Evolutionary conservation across 1,284 basidiomycete species (phyloP).

Genomic region (Ceratobasidium sp.): DNA sequence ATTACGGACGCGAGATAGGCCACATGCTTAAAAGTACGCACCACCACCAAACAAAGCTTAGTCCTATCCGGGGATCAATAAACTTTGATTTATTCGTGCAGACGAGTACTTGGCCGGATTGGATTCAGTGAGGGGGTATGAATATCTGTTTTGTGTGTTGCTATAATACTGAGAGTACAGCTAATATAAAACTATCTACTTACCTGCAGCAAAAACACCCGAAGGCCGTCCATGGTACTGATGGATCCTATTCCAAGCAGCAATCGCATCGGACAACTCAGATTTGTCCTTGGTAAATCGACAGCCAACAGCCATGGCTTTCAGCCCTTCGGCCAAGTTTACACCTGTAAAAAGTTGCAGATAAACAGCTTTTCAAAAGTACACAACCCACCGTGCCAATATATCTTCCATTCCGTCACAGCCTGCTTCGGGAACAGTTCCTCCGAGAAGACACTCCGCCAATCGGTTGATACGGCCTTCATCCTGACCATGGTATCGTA

Average conservation of each 20-base stretch:
- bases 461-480: conserved; percentile 12
- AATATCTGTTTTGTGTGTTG: background rate
- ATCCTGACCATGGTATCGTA: conserved; percentile 3
- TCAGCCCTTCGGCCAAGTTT: conserved; percentile 15
- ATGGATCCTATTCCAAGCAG: conserved; percentile 27
- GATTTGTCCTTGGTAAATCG: conserved; percentile 21
- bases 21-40: background rate
- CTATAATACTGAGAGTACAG: no score
- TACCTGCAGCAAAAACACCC: conserved; percentile 23
- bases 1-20: background rate
- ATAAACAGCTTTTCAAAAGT: no score
- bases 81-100: background rate
- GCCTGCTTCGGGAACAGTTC: conserved; percentile 5
- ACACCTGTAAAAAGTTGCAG: background rate
- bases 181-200: background rate
- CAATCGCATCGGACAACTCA: conserved; percentile 20
- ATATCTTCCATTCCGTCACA: conserved; percentile 7
- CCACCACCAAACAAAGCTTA: conserved; percentile 25
- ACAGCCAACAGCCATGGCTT: conserved; percentile 13
- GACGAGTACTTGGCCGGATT: background rate
- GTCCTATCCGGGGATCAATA: background rate
- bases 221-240: conserved; percentile 21
- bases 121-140: conserved; percentile 11
- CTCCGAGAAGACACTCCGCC: conserved; percentile 60
- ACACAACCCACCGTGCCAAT: conserved; percentile 13